Evolutionary conservation across 371 early-diverging fungal species (phyloP).

Genomic region (Rhizopus stolonifer): DNA sequence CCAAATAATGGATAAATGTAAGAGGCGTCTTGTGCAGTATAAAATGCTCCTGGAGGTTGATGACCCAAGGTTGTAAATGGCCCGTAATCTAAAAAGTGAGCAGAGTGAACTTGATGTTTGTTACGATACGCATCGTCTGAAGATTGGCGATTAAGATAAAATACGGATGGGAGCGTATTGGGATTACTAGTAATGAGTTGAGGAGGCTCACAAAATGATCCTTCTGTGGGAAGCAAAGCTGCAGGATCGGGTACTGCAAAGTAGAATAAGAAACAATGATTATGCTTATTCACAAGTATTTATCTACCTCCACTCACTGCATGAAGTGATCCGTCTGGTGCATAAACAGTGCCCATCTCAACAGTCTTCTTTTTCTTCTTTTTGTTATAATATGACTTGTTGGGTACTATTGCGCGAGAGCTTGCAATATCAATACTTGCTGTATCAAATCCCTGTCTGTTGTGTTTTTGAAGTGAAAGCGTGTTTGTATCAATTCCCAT

Average conservation of each 20-base stretch:
- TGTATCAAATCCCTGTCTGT: slow-evolving; percentile 28
- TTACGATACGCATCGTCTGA: slow-evolving; percentile 40
- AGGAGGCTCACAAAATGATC: slow-evolving; percentile 36
- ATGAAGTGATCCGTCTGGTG: slow-evolving; percentile 44
- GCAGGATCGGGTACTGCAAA: slow-evolving; percentile 26
- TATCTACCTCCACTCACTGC: slow-evolving; percentile 41
- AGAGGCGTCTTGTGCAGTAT: slow-evolving; percentile 43
- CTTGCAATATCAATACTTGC: slow-evolving; percentile 28
- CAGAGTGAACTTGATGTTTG: slow-evolving; percentile 42
- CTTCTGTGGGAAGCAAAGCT: slow-evolving; percentile 25
- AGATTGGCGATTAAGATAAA: slow-evolving; percentile 31
- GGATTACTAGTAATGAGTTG: slow-evolving; percentile 39
- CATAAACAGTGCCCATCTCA: slow-evolving; percentile 45
- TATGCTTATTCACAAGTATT: background rate
- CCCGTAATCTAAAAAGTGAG: slow-evolving; percentile 55
- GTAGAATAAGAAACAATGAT: background rate
- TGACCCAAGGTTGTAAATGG: slow-evolving; percentile 51
- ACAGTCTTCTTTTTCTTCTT: slow-evolving; percentile 51
- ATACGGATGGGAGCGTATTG: slow-evolving; percentile 47
- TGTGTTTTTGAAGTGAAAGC: slow-evolving; percentile 27
- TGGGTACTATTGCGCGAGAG: slow-evolving; percentile 34
- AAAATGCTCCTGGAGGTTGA: slow-evolving; percentile 51
- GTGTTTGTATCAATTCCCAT: slow-evolving; percentile 40
- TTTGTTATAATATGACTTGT: slow-evolving; percentile 23
- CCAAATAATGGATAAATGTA: slow-evolving; percentile 62